A percentile compares a stretch with the other conserved stretches of the same genome.
Evolutionary conservation across 768 basidiomycete species (phyloP).

Genomic region (Tricholoma sp.): DNA sequence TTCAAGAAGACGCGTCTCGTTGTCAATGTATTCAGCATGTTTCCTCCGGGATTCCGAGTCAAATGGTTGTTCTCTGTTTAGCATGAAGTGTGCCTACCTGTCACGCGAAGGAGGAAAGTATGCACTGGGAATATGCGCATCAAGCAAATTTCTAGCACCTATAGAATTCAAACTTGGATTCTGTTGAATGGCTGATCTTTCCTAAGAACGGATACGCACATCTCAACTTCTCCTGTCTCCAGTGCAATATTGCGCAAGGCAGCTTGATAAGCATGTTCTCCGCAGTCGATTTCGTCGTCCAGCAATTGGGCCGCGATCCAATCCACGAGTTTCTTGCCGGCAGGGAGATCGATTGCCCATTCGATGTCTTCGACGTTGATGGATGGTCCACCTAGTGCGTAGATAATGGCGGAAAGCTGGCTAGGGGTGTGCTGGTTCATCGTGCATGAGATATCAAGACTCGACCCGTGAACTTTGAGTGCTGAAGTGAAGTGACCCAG

Average conservation of each 20-base stretch:
- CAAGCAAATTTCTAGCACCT: neutral
- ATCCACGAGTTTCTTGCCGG: constrained; percentile 25
- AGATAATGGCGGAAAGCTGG: constrained; percentile 3
- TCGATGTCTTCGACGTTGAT: constrained; percentile 23
- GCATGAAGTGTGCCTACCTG: constrained; percentile 6
- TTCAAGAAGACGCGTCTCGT: constrained; percentile 24
- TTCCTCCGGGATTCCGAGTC: constrained; percentile 11
- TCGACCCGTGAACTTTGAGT: too few relatives aligned
- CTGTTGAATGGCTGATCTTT: neutral
- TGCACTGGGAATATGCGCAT: constrained; percentile 1
- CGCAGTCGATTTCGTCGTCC: constrained; percentile 2
- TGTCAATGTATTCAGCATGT: constrained; percentile 17
- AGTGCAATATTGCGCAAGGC: constrained; percentile 25
- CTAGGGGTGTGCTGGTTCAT: neutral
- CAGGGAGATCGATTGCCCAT: constrained; percentile 27
- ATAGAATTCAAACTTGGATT: neutral
- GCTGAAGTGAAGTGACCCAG: too few relatives aligned
- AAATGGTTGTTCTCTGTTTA: neutral
- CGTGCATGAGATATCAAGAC: neutral
- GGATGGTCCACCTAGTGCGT: constrained; percentile 26
- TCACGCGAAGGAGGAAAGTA: constrained; percentile 18
- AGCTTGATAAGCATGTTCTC: constrained; percentile 6
- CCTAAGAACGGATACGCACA: constrained; percentile 17
- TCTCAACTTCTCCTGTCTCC: constrained; percentile 23
- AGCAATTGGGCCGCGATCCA: constrained; percentile 27